Evolutionary conservation across 768 basidiomycete genomes (phyloP).

Genomic region (Naganishia onofrii): DNA sequence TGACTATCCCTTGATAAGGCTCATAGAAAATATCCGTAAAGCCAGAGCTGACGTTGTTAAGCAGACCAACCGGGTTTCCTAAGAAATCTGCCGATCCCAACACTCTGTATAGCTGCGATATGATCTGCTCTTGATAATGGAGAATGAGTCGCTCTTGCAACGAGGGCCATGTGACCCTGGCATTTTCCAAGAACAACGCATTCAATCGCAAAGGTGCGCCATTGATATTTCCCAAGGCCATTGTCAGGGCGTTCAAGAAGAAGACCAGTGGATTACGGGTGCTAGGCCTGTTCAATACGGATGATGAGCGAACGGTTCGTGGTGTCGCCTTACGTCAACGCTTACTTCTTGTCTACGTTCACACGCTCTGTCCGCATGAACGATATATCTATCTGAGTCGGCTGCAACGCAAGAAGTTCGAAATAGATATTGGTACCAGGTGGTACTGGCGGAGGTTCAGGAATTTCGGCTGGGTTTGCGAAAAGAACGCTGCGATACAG

Average conservation of each 20-base stretch:
- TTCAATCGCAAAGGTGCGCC: slow-evolving; percentile 93
- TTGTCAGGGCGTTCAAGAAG: slow-evolving; percentile 87
- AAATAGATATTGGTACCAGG: slow-evolving; percentile 83
- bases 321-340: background rate
- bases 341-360: slow-evolving; percentile 88
- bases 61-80: slow-evolving; percentile 78
- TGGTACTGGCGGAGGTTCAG: slow-evolving; percentile 51
- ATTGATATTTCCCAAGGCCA: slow-evolving; percentile 95
- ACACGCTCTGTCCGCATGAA: slow-evolving; percentile 96
- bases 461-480: slow-evolving; percentile 62
- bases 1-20: slow-evolving; percentile 92
- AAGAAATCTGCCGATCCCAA: slow-evolving; percentile 94
- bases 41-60: slow-evolving; percentile 96
- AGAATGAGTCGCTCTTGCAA: slow-evolving; percentile 78
- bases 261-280: slow-evolving; percentile 85
- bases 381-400: slow-evolving; percentile 83
- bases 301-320: background rate
- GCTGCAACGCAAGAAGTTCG: slow-evolving; percentile 90
- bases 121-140: slow-evolving; percentile 89
- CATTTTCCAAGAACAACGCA: slow-evolving; percentile 88
- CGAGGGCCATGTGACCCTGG: slow-evolving; percentile 79
- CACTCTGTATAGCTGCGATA: slow-evolving; percentile 91
- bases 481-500: slow-evolving; percentile 63
- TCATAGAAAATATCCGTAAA: slow-evolving; percentile 98
- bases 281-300: slow-evolving; percentile 38